Conservation (phyloP, 192 early-diverging fungal species). For the Gigaspora rosea region DNA sequence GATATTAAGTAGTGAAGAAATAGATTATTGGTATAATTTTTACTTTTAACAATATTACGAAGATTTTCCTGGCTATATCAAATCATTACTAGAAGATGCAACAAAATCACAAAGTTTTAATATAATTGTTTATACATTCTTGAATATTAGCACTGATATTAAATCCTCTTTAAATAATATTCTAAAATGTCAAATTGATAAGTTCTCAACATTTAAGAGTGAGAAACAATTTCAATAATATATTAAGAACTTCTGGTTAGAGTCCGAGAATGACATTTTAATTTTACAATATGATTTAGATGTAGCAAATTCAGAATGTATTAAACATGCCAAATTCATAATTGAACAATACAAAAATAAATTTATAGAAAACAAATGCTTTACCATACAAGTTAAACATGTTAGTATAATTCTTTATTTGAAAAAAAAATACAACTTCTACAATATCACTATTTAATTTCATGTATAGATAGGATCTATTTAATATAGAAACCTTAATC, state of each 20-base stretch:
- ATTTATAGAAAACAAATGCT: not conserved
- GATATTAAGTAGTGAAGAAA: not conserved
- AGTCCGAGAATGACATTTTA: constrained; percentile 3
- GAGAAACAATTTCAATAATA: constrained; percentile 7
- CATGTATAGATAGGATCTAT: constrained; percentile 25
- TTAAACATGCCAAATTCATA: constrained; percentile 27
- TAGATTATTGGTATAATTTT: too few species aligned
- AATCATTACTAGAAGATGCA: not conserved
- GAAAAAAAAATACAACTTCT: not conserved
- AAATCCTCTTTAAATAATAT: not conserved
- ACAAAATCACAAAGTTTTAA: too few species aligned
- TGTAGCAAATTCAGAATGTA: not conserved
- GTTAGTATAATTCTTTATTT: constrained; percentile 30
- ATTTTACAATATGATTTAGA: constrained; percentile 25
- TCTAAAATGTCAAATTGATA: too few species aligned
- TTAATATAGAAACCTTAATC: constrained; percentile 15
- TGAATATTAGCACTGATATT: constrained; percentile 16
- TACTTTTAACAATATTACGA: not conserved
- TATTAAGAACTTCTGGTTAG: constrained; percentile 27
- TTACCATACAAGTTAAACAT: not conserved
- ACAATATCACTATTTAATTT: constrained; percentile 10
- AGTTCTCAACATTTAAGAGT: constrained; percentile 10
- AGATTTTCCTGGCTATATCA: too few species aligned
- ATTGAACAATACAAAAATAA: constrained; percentile 27
- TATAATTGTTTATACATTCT: constrained; percentile 19